phyloP scores from a whole-genome alignment of 2,329 filamentous ascomycete species.

The Scedosporium dehoogii region DNA sequence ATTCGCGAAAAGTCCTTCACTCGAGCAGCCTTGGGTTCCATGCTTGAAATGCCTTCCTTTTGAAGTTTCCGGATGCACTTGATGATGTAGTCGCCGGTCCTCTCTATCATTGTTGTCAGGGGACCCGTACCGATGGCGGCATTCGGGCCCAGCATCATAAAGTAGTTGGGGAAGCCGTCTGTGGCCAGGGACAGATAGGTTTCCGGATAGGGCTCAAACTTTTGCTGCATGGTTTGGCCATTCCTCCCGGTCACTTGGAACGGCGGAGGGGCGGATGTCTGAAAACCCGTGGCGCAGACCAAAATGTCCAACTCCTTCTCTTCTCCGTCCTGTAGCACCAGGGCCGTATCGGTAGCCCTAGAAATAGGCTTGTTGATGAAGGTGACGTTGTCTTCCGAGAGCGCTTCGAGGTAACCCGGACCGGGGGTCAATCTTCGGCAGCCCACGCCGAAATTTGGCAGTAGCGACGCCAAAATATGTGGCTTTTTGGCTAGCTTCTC shows the following conservation, averaged over 20 bases:
- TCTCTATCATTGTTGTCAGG: constrained; percentile 35
- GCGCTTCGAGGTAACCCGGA: constrained; percentile 29
- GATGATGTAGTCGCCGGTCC: constrained; percentile 24
- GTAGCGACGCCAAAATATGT: too few relatives aligned
- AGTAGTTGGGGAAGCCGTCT: constrained; percentile 38
- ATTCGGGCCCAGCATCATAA: constrained; percentile 40
- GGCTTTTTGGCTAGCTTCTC: too few relatives aligned
- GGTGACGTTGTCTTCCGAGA: constrained; percentile 31
- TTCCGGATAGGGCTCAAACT: constrained; percentile 28
- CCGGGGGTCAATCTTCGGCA: constrained; percentile 30
- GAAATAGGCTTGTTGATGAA: constrained; percentile 23
- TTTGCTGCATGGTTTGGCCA: constrained; percentile 24
- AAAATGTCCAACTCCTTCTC: constrained; percentile 4
- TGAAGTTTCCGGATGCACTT: constrained; percentile 15
- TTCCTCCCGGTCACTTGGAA: constrained; percentile 27
- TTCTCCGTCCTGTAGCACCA: constrained; percentile 11
- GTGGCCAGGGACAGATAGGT: constrained; percentile 35
- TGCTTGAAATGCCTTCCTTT: constrained; percentile 19
- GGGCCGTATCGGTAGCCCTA: constrained; percentile 12
- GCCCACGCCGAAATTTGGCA: constrained; percentile 19
- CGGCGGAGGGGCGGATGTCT: constrained; percentile 22
- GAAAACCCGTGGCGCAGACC: constrained; percentile 23
- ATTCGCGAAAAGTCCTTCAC: constrained; percentile 38
- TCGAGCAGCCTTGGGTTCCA: constrained; percentile 31
- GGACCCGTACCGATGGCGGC: constrained; percentile 35